phyloP scores from a whole-genome alignment of 2,329 filamentous ascomycete species.

The Colletotrichum incanum region DNA sequence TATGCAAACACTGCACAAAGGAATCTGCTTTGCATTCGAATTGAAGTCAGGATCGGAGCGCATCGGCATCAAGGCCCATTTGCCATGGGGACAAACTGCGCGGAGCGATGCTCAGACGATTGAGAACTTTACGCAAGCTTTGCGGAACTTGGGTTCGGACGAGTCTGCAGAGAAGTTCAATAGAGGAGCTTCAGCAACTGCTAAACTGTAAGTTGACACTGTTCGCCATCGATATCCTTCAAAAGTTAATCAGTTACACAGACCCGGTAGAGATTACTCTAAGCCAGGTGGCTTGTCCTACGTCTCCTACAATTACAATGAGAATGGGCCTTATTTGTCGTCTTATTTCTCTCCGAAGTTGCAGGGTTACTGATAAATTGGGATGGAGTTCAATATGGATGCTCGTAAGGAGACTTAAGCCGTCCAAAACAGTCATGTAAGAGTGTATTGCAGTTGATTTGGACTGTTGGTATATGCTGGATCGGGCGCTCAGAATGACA shows the following conservation, averaged over 20 bases:
- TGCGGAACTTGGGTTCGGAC: conserved; percentile 19
- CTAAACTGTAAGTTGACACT: conserved; percentile 21
- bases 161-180: conserved; percentile 29
- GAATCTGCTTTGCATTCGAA: conserved; percentile 47
- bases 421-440: too few species aligned
- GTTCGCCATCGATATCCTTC: too few species aligned
- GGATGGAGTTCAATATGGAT: too few species aligned
- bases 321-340: conserved; percentile 33
- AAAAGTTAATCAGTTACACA: background rate
- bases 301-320: conserved; percentile 26
- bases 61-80: conserved; percentile 33
- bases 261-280: conserved; percentile 27
- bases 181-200: conserved; percentile 4
- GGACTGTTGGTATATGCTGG: background rate
- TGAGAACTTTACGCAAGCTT: conserved; percentile 25
- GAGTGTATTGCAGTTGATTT: background rate
- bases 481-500: too few species aligned
- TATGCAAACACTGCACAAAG: conserved; percentile 40
- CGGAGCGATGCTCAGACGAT: conserved; percentile 32
- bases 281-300: conserved; percentile 27
- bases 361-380: background rate
- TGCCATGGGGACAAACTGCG: conserved; percentile 34
- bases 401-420: too few species aligned
- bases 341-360: conserved; percentile 30
- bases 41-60: conserved; percentile 43